Conservation (phyloP, 805 yeast genomes). For the Torulaspora indica region DNA sequence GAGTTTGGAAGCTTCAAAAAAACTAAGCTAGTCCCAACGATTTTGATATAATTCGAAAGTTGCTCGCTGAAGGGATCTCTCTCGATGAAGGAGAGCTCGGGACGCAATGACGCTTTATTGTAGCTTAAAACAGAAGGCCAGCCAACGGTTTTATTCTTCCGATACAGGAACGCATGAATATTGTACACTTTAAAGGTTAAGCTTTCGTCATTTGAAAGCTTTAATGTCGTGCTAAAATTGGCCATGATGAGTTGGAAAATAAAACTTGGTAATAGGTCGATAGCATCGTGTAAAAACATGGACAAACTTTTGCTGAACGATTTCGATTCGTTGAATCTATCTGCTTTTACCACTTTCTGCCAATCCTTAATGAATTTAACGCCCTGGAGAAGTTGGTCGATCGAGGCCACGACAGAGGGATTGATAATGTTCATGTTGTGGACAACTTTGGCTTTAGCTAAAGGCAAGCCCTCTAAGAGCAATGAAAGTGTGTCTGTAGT, state of each 20-base stretch:
- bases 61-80: slow-evolving; percentile 15
- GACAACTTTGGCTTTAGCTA: slow-evolving; percentile 20
- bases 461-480: slow-evolving; percentile 16
- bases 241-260: slow-evolving; percentile 25
- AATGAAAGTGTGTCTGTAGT: slow-evolving; percentile 27
- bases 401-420: slow-evolving; percentile 28
- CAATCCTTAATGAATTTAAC: slow-evolving; percentile 8
- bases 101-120: slow-evolving; percentile 8
- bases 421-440: slow-evolving; percentile 29
- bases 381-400: slow-evolving; percentile 17
- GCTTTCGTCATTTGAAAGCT: slow-evolving; percentile 20
- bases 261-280: slow-evolving; percentile 20
- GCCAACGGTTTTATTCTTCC: slow-evolving; percentile 9
- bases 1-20: slow-evolving; percentile 16
- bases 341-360: not conserved
- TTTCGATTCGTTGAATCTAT: not conserved
- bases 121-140: slow-evolving; percentile 4
- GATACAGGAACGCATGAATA: slow-evolving; percentile 19
- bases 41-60: slow-evolving; percentile 23
- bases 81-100: slow-evolving; percentile 12
- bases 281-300: slow-evolving; percentile 1
- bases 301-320: not conserved
- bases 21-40: slow-evolving; percentile 22
- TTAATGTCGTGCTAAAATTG: slow-evolving; percentile 25
- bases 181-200: slow-evolving; percentile 25